Percentiles rank a stretch among this genome's conserved stretches.
phyloP scores from a whole-genome alignment of 2,329 filamentous ascomycete species.

The Botrytis tulipae region DNA sequence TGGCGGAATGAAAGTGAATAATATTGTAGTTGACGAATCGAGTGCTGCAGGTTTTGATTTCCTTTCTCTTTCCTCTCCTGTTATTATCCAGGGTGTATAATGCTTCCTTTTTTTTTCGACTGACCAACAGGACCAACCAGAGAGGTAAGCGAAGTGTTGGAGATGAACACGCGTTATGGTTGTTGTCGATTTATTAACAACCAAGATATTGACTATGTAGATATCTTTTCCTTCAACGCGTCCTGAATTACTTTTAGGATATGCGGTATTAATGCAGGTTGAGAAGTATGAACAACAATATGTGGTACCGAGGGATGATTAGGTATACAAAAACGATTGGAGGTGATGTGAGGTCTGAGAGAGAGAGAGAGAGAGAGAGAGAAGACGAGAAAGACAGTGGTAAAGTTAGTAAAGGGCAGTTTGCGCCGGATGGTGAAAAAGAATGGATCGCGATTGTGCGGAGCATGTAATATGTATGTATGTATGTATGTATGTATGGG shows the following conservation, averaged over 20 bases:
- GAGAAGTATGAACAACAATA: not conserved
- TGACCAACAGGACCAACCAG: constrained; percentile 5
- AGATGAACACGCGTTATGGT: constrained; percentile 10
- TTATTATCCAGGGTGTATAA: constrained; percentile 4
- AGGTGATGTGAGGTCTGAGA: not conserved
- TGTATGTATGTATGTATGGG: not conserved
- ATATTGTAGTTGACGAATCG: not conserved
- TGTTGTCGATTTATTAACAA: not conserved
- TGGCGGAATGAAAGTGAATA: constrained; percentile 10
- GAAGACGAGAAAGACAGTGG: not conserved
- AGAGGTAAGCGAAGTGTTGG: constrained; percentile 14
- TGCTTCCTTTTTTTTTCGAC: constrained; percentile 10
- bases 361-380: not conserved
- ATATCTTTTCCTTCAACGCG: not conserved
- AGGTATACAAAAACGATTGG: constrained; percentile 5
- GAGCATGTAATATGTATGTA: not conserved
- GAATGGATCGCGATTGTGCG: not conserved
- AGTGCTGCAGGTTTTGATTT: not conserved
- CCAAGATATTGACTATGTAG: not conserved
- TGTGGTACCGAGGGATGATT: not conserved
- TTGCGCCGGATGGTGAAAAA: constrained; percentile 3
- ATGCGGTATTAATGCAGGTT: not conserved
- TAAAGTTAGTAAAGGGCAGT: not conserved
- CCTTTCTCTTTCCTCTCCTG: not conserved
- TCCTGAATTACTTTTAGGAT: not conserved